These are phyloP conservation scores for Didymella pinodella DNA, from an alignment of 2,329 filamentous ascomycete species.

Conservation along the genomic window DNA sequence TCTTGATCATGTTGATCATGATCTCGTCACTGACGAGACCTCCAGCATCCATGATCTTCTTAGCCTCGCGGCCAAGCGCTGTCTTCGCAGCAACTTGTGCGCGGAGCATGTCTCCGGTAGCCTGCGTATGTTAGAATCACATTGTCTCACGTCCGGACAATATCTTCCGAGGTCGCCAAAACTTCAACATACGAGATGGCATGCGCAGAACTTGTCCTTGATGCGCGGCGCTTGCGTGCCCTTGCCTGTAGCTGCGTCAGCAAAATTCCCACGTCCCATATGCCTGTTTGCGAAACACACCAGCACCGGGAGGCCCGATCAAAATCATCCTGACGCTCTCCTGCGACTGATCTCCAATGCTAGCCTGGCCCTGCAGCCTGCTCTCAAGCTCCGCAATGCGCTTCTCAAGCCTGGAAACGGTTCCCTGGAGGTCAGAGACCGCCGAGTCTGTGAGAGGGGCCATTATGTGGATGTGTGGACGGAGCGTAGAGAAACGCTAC, in stretches of 20 bases:
- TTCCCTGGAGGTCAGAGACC: constrained; percentile 82
- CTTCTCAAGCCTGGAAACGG: constrained; percentile 82
- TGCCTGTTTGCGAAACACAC: constrained; percentile 63
- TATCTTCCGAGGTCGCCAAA: too few species aligned
- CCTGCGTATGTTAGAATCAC: constrained; percentile 62
- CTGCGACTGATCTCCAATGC: constrained; percentile 51
- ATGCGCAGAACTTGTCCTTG: constrained; percentile 97
- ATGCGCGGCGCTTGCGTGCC: constrained; percentile 97
- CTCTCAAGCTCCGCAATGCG: constrained; percentile 86
- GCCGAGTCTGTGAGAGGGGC: constrained; percentile 83
- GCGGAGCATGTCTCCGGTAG: constrained; percentile 98
- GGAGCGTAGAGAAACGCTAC: constrained; percentile 21
- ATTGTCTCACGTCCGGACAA: background rate
- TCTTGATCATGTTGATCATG: constrained; percentile 99
- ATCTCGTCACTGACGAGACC: constrained; percentile 98
- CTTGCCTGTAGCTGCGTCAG: constrained; percentile 73
- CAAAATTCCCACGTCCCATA: constrained; percentile 20
- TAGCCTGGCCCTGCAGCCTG: constrained; percentile 61
- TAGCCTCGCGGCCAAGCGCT: constrained; percentile 88
- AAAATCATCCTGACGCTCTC: constrained; percentile 91
- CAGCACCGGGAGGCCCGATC: constrained; percentile 96
- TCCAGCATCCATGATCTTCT: constrained; percentile 99
- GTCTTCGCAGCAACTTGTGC: constrained; percentile 99
- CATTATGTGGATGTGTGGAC: constrained; percentile 65
- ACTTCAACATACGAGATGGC: constrained; percentile 79